Conservation (phyloP, 345 rosid genomes). For the Melastoma malabathricum region DNA sequence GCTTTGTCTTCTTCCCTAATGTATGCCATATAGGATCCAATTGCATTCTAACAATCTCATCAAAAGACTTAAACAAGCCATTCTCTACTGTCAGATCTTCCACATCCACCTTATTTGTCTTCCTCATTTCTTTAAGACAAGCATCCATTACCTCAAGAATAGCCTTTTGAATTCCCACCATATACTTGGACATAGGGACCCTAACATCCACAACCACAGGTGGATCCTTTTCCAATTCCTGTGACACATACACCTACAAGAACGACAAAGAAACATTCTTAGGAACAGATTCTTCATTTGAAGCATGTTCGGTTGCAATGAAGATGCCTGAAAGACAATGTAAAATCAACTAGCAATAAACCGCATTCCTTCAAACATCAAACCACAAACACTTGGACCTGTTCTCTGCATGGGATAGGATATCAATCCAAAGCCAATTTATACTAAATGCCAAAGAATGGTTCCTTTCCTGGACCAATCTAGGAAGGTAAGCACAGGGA, state of each 20-base stretch:
- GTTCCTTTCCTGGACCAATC: too few relatives aligned
- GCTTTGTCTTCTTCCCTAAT: conserved; percentile 85
- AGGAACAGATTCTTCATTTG: not conserved
- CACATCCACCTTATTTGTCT: conserved; percentile 88
- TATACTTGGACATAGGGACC: conserved; percentile 66
- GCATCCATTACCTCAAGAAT: conserved; percentile 85
- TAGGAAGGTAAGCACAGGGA: too few relatives aligned
- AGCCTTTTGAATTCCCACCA: conserved; percentile 87
- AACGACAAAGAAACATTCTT: not conserved
- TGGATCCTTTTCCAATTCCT: conserved; percentile 71
- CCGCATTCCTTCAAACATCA: too few relatives aligned
- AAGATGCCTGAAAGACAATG: not conserved
- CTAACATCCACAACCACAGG: conserved; percentile 83
- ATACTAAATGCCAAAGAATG: too few relatives aligned
- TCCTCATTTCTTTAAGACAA: conserved; percentile 92
- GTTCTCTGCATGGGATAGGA: too few relatives aligned
- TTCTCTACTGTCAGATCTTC: conserved; percentile 95
- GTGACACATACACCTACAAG: conserved; percentile 49
- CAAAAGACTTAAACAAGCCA: conserved; percentile 94
- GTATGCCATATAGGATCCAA: conserved; percentile 98
- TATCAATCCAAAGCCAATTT: too few relatives aligned
- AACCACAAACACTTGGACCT: too few relatives aligned
- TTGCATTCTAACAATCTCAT: conserved; percentile 91
- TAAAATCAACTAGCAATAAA: too few relatives aligned
- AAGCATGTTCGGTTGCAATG: too few relatives aligned